These are phyloP conservation scores for Coemansia sp. DNA, from an alignment of 192 early-diverging fungal genomes.

Conservation along the genomic window DNA sequence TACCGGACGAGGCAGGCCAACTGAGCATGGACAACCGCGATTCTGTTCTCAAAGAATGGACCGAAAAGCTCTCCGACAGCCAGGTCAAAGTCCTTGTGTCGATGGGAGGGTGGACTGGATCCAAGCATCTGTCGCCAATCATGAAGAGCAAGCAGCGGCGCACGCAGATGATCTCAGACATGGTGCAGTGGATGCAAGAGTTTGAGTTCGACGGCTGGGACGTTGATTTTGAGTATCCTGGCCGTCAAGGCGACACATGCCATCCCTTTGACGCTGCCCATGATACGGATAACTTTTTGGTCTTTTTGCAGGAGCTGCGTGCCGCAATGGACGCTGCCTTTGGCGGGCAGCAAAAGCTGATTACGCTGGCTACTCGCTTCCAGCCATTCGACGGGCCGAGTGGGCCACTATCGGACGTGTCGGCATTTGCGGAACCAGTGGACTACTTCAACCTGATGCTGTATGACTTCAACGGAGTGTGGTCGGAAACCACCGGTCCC, in stretches of 20 bases:
- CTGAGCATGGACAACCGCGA: constrained; percentile 37
- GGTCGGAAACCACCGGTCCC: constrained; percentile 60
- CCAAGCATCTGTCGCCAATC: constrained; percentile 56
- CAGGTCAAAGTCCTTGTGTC: constrained; percentile 60
- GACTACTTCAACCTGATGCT: constrained; percentile 68
- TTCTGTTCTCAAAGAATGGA: constrained; percentile 46
- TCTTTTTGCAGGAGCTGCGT: constrained; percentile 60
- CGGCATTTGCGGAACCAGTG: constrained; percentile 58
- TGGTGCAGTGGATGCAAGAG: constrained; percentile 50
- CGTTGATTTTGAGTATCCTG: constrained; percentile 74
- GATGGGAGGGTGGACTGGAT: constrained; percentile 71
- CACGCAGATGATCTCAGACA: constrained; percentile 53
- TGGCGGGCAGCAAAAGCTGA: constrained; percentile 43
- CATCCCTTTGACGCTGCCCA: constrained; percentile 41
- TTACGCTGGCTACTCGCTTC: constrained; percentile 64
- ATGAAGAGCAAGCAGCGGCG: constrained; percentile 46
- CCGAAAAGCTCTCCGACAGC: constrained; percentile 43
- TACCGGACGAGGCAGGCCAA: constrained; percentile 37
- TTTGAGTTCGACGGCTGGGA: constrained; percentile 71
- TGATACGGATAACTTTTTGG: constrained; percentile 63
- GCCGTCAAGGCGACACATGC: constrained; percentile 49
- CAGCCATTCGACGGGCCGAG: constrained; percentile 58
- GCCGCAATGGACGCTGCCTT: constrained; percentile 48
- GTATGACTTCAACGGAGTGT: constrained; percentile 65
- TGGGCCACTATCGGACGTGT: constrained; percentile 56